phyloP scores from a whole-genome alignment of 164 flowering plant species.

The Umbellularia californica region DNA sequence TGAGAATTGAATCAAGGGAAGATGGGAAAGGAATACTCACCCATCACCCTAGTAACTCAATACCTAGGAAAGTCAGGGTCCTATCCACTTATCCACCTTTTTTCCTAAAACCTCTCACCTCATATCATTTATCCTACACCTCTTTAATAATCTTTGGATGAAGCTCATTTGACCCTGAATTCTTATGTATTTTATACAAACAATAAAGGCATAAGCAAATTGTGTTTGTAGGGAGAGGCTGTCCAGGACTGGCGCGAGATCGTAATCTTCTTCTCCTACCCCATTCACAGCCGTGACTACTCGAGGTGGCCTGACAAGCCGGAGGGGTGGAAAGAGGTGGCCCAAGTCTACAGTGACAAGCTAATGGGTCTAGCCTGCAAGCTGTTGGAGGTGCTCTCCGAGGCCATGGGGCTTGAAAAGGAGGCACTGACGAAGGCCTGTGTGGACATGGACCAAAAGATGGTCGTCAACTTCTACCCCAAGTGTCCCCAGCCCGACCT shows the following conservation, averaged over 20 bases:
- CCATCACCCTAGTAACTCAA: too few relatives aligned
- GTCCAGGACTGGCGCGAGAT: conserved; percentile 87
- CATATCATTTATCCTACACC: too few relatives aligned
- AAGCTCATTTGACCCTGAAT: too few relatives aligned
- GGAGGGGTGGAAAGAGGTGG: conserved; percentile 56
- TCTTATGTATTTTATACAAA: too few relatives aligned
- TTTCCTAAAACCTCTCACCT: too few relatives aligned
- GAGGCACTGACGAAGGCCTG: conserved; percentile 79
- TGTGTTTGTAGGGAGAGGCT: conserved; percentile 56
- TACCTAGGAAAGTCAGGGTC: too few relatives aligned
- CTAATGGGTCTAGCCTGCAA: conserved; percentile 76
- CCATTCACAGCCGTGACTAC: conserved; percentile 58
- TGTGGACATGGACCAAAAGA: conserved; percentile 85
- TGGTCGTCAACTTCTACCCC: conserved; percentile 76
- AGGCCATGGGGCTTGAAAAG: conserved; percentile 73
- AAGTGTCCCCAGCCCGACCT: conserved; percentile 84
- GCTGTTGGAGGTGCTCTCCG: conserved; percentile 67
- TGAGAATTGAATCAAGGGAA: too few relatives aligned
- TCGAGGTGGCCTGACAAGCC: conserved; percentile 91
- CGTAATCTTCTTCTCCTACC: conserved; percentile 82
- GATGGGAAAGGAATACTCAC: too few relatives aligned
- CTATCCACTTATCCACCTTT: too few relatives aligned
- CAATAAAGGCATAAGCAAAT: too few relatives aligned
- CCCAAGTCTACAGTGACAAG: conserved; percentile 60
- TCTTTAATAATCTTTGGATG: too few relatives aligned